These are phyloP conservation scores for Russula virescens DNA, from an alignment of 768 basidiomycete species.

Conservation along the genomic window DNA sequence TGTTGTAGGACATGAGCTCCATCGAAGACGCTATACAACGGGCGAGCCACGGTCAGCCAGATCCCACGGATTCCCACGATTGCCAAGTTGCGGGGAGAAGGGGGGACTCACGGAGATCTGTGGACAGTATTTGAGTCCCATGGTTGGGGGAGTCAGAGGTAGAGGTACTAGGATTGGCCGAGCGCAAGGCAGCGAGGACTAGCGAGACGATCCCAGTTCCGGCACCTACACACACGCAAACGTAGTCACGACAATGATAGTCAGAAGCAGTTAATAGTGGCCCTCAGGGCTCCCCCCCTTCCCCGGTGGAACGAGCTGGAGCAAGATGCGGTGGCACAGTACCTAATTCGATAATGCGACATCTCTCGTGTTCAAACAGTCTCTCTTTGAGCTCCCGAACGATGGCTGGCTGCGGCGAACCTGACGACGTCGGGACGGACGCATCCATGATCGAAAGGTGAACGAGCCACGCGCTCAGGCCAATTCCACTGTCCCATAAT, in stretches of 20 bases:
- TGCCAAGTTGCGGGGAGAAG: not conserved
- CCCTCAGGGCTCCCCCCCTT: too few species aligned
- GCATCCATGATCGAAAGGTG: constrained; percentile 25
- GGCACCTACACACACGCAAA: constrained; percentile 46
- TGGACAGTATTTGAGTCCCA: constrained; percentile 22
- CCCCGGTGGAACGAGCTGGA: not conserved
- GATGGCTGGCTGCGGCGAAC: not conserved
- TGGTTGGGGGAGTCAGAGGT: not conserved
- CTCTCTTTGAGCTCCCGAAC: constrained; percentile 30
- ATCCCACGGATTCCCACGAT: too few species aligned
- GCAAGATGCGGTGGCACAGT: not conserved
- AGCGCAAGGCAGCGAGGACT: constrained; percentile 52
- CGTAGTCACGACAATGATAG: not conserved
- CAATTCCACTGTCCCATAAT: constrained; percentile 95
- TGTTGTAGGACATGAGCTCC: constrained; percentile 69
- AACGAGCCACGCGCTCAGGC: constrained; percentile 73
- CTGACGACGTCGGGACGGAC: not conserved
- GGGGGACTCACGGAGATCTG: constrained; percentile 22
- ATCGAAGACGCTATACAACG: constrained; percentile 63
- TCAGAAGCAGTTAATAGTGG: too few species aligned
- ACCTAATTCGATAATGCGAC: constrained; percentile 66
- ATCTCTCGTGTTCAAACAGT: constrained; percentile 37
- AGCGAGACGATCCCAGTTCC: constrained; percentile 83
- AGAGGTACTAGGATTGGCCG: constrained; percentile 26
- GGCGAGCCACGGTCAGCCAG: not conserved